Conservation (phyloP, 306 rosid species). For the Lathyrus aphaca region DNA sequence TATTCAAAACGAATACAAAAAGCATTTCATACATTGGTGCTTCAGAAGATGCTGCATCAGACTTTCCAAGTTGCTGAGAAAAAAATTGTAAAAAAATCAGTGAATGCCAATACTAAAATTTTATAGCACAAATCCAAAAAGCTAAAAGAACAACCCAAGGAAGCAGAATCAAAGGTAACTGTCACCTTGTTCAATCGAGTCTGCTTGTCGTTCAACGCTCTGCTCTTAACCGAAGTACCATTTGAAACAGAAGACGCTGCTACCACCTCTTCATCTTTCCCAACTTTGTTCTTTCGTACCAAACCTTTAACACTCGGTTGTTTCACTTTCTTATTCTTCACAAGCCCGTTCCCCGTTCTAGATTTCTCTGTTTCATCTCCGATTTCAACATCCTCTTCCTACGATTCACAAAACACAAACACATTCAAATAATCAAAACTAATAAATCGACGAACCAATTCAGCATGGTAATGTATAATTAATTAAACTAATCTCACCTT, state of each 20-base stretch:
- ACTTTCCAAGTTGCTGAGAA: slow-evolving; percentile 68
- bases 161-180: neutral
- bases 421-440: slow-evolving; percentile 30
- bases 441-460: neutral
- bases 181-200: slow-evolving; percentile 52
- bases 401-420: slow-evolving; percentile 32
- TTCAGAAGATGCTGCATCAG: slow-evolving; percentile 64
- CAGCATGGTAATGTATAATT: neutral
- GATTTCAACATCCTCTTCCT: slow-evolving; percentile 59
- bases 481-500: slow-evolving; percentile 47
- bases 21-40: slow-evolving; percentile 60
- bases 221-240: slow-evolving; percentile 62
- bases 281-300: slow-evolving; percentile 60
- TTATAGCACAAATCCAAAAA: slow-evolving; percentile 1
- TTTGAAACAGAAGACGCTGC: slow-evolving; percentile 60
- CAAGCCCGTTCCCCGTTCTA: slow-evolving; percentile 53
- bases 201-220: slow-evolving; percentile 54
- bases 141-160: slow-evolving; percentile 25
- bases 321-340: slow-evolving; percentile 62
- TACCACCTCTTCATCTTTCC: slow-evolving; percentile 49
- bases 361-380: slow-evolving; percentile 44
- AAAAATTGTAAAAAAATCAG: slow-evolving; percentile 49
- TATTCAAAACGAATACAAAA: slow-evolving; percentile 31
- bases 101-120: slow-evolving; percentile 35
- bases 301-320: slow-evolving; percentile 45